Base-by-base conservation (phyloP, 169 alveolate genomes). In the Plasmodium blacklocki region DNA sequence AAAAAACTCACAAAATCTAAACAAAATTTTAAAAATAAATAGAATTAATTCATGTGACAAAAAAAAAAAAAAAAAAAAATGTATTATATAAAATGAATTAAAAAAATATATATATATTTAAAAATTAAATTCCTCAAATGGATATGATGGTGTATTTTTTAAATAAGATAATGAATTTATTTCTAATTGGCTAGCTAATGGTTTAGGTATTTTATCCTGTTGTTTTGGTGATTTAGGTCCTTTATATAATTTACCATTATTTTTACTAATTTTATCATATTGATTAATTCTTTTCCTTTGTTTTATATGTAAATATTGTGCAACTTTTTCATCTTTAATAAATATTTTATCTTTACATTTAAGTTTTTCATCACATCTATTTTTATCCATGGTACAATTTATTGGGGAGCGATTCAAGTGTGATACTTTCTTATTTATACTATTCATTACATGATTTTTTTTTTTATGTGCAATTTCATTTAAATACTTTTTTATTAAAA, bases 111-210 rank as follows among this genome's bases (percentile, higher is more conserved):
- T 49, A 43, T 54, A 45, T 54, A 58, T 64, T 76, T 76, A 76
- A 43, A 64, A 76, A 43, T 63, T 45, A 62, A 76, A 63, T 58
- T 76, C 78, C 56, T 76, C 89, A 76, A 76, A 76, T 64, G 89
- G 89, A 59, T 76, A 76, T 43, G 89, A 76, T 66, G 66, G 89
- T 45, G 89, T 76, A 64, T 76, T 76, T 64, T 76, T 68, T 56
- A 76, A 64, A 56, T 58, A 49, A 5, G 66, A 76, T 43, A 45
- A 68, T 12, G 89, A 76, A 76, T 76, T 76, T 23, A 21, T 58
- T 18, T 76, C 89, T 58, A 76, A 52, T 64, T 76, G 89, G 21
- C 89, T 76, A 76, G 89, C 89, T 76, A 64, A 76, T 21, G 89
- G 89, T 49, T 76, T 76, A 32, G 89, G 89, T 50, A 76, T 76